phyloP scores from a whole-genome alignment of 1,284 basidiomycete species.

The Moniliophthora roreri region DNA sequence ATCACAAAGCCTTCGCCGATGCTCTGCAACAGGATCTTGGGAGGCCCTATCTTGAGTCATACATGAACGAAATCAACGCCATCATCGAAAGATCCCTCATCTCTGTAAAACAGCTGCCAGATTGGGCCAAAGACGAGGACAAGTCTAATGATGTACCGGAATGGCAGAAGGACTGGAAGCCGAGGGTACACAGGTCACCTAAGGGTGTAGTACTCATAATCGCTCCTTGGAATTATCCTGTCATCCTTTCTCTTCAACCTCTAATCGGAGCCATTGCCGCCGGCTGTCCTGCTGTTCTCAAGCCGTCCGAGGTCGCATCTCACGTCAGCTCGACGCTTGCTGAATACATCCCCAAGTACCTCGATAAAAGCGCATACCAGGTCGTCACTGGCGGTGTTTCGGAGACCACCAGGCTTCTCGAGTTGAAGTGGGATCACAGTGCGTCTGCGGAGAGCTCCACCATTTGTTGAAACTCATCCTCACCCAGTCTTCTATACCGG shows the following conservation, averaged over 20 bases:
- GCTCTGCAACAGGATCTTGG: slow-evolving; percentile 53
- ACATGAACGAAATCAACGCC: slow-evolving; percentile 36
- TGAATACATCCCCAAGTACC: slow-evolving; percentile 58
- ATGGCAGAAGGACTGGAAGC: slow-evolving; percentile 38
- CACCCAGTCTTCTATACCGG: slow-evolving; percentile 45
- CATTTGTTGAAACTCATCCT: neutral
- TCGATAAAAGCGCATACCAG: slow-evolving; percentile 46
- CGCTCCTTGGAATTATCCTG: slow-evolving; percentile 43
- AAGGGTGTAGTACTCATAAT: slow-evolving; percentile 49
- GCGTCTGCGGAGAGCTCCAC: slow-evolving; percentile 14
- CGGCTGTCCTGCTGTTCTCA: slow-evolving; percentile 55
- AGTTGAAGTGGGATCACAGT: slow-evolving; percentile 38
- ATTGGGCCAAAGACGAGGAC: slow-evolving; percentile 52
- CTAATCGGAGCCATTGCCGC: slow-evolving; percentile 56
- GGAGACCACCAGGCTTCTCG: slow-evolving; percentile 50
- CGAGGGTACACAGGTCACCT: slow-evolving; percentile 48
- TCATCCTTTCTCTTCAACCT: slow-evolving; percentile 33
- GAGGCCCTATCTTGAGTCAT: slow-evolving; percentile 44
- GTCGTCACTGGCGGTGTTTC: slow-evolving; percentile 59
- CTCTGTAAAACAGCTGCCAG: slow-evolving; percentile 47
- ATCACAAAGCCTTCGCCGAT: slow-evolving; percentile 46
- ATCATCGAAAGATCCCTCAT: slow-evolving; percentile 44
- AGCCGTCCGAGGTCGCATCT: slow-evolving; percentile 61
- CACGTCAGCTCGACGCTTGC: slow-evolving; percentile 48
- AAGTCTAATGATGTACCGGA: slow-evolving; percentile 25